Evolutionary conservation across 495 filamentous ascomycete species (phyloP), one percentile per base, ranked within the genome.

Genomic region (Neurospora sp.): DNA sequence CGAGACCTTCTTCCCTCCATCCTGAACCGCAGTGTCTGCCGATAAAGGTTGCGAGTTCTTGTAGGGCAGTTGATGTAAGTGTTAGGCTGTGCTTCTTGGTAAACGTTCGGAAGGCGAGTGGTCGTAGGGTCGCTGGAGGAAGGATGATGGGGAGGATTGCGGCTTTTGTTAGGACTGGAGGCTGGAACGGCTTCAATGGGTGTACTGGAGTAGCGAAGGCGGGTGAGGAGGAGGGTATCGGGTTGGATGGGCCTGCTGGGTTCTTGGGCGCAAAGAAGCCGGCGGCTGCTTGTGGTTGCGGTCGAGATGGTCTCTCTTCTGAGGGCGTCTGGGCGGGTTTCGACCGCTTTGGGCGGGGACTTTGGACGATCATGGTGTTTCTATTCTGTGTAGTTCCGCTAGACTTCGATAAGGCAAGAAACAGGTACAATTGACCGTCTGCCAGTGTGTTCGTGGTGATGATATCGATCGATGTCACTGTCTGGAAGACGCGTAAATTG

Each of bases 81-180:
- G 94, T 98, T 44, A 99, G 86, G 79, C 94, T 95, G 82, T 99
- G 93, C 78, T 99, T 99, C 83, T 97, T 97, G 8, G 96, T 99
- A 76, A 99, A 96, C 0, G 93, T 95, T 46, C 96, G 91, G 80
- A 99, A 98, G 48, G 96, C 96, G 41, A 98, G 85, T 7, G 96
- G 96, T 75, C 96, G 89, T 41, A 99, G 86, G 0, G 93, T 95
- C 31, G 92, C 89, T 4, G 94, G 92, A 20, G 94, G 94, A 39
- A 99, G 91, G 41, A 95, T 81, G 71, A 99, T 94, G 14, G 96
- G 93, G 7, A 98, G 85, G 70, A 97, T 90, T 23, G 92, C 93
- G 0, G 92, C 88, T 76, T 92, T 92, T 16, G 87, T 76, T 80
- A 86, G 84, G 35, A 82, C 78, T 31, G 82, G 79, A 74, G 86